Evolutionary conservation across 805 yeast species (phyloP).

Genomic region (Saturnispora zaruensis): DNA sequence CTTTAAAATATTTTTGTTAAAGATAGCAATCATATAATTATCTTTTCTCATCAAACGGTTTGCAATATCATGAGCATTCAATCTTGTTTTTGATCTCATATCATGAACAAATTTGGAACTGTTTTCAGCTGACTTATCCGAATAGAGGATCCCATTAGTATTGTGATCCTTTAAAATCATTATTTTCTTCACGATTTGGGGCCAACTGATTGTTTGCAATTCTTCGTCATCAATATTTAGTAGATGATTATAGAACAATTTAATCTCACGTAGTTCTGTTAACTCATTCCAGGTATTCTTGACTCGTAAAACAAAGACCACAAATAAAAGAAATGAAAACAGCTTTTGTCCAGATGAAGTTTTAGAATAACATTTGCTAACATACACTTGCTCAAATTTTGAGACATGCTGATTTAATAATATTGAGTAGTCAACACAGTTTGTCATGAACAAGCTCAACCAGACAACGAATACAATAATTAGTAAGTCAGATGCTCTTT

Average conservation of each 20-base stretch:
- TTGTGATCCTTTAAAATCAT: conserved; percentile 73
- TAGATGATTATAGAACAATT: conserved; percentile 65
- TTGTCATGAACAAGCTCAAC: conserved; percentile 68
- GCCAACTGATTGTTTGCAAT: conserved; percentile 91
- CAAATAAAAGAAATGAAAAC: conserved; percentile 52
- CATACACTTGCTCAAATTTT: conserved; percentile 36
- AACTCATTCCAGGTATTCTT: conserved; percentile 53
- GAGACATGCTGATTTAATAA: conserved; percentile 25
- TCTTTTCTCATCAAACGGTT: conserved; percentile 94
- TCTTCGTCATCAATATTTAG: conserved; percentile 71
- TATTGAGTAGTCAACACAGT: conserved; percentile 61
- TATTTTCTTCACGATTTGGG: conserved; percentile 66
- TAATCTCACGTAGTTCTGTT: conserved; percentile 62
- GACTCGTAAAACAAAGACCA: conserved; percentile 43
- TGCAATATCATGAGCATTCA: conserved; percentile 91
- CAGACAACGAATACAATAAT: conserved; percentile 74
- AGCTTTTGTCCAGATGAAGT: conserved; percentile 44
- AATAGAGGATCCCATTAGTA: conserved; percentile 64
- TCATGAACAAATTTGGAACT: conserved; percentile 34
- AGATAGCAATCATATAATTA: conserved; percentile 83
- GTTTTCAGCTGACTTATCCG: conserved; percentile 15
- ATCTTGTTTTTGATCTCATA: conserved; percentile 58
- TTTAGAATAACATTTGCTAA: conserved; percentile 39
- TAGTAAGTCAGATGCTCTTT: conserved; percentile 55
- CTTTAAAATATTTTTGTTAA: conserved; percentile 69